A percentile compares a stretch with the other conserved stretches of the same genome.
Conservation (phyloP, 2,329 filamentous ascomycete genomes). For the Aspergillus caelatus region DNA sequence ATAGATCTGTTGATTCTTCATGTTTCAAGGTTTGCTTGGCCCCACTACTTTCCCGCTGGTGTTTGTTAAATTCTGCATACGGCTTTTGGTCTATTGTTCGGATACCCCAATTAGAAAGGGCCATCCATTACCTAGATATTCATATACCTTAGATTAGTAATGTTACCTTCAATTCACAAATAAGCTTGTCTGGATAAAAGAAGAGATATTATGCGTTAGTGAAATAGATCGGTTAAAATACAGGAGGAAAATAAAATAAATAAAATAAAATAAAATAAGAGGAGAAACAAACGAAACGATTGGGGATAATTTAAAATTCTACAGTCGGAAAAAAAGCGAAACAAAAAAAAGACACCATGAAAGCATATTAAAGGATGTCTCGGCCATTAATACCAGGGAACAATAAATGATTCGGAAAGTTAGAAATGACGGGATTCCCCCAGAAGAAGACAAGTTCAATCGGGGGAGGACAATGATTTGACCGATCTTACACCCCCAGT, state of each 20-base stretch:
- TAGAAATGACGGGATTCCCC: not conserved
- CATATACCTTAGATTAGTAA: slow-evolving; percentile 22
- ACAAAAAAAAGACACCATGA: not conserved
- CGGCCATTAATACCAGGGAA: not conserved
- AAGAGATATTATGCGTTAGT: not conserved
- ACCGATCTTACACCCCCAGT: not conserved
- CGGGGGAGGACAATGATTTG: not conserved
- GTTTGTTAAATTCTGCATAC: not conserved
- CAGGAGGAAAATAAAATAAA: no score
- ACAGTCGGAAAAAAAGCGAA: not conserved
- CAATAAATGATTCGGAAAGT: not conserved
- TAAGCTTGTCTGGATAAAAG: not conserved
- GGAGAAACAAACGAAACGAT: no score
- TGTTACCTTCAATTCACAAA: not conserved
- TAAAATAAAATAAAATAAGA: no score
- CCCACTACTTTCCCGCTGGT: not conserved
- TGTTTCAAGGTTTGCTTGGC: slow-evolving; percentile 6
- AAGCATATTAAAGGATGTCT: not conserved
- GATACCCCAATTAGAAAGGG: slow-evolving; percentile 19
- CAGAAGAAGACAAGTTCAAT: not conserved
- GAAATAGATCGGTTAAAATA: not conserved
- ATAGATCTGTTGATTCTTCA: not conserved
- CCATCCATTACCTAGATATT: slow-evolving; percentile 7
- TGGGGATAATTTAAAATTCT: no score
- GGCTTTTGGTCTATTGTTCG: slow-evolving; percentile 1